phyloP scores from a whole-genome alignment of 169 alveolate genomes.

The Plasmodium cynomolgi region DNA sequence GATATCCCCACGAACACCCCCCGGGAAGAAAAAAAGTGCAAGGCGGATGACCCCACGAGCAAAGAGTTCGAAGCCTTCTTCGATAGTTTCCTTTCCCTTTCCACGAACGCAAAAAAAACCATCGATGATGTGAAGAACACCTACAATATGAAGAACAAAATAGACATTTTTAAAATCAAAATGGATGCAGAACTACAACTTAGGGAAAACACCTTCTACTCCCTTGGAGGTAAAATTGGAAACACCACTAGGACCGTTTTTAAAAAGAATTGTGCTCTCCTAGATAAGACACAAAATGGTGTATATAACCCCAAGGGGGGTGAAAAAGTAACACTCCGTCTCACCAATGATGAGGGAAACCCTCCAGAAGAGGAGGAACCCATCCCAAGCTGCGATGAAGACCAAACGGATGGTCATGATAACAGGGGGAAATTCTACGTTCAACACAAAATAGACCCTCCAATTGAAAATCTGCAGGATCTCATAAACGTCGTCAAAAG shows the following conservation, averaged over 20 bases:
- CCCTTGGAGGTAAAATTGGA: neutral
- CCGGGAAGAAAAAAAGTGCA: neutral
- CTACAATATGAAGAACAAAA: conserved; percentile 30
- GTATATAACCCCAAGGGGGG: neutral
- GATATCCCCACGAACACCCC: neutral
- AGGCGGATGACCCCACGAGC: neutral
- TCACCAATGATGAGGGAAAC: neutral
- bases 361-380: neutral
- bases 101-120: conserved; percentile 9
- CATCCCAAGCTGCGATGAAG: neutral
- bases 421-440: neutral
- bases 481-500: conserved; percentile 29
- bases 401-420: neutral
- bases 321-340: neutral
- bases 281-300: conserved; percentile 7
- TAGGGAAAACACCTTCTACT: conserved; percentile 3
- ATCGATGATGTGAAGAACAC: conserved; percentile 8
- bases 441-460: neutral
- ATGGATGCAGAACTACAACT: conserved; percentile 74
- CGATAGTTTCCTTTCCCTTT: conserved; percentile 9
- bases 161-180: conserved; percentile 33
- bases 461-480: conserved; percentile 30
- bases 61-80: conserved; percentile 1
- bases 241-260: neutral
- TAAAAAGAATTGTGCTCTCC: neutral